Evolutionary conservation across 352 stramenopile genomes (phyloP), one percentile per base, ranked within the genome.

Genomic region (Globisporangium yorkense): DNA sequence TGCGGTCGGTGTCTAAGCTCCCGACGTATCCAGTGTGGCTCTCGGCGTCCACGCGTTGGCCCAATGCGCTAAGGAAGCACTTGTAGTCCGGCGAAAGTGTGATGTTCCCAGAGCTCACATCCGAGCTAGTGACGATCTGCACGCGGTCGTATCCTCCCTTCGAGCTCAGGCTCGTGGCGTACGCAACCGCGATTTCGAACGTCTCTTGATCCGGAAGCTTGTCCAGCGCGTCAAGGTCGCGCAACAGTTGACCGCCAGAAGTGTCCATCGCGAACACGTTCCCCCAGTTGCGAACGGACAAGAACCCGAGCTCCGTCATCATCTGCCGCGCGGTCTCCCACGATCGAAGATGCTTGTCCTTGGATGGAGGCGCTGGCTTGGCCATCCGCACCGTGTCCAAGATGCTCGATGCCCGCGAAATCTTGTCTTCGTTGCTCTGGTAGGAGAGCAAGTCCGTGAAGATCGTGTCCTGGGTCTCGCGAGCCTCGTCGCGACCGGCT

Each of bases 211-310:
- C 81, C 3, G 80, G 74, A 5, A 92, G 73, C 50, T 88, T 83
- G 62, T 95, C 85, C 15, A 95, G 64, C 18, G 67, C 72, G 31
- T 90, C 76, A 12, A 94, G 54, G 24, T 94, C 80, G 27, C 65
- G 61, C 9, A 89, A 59, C 39, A 95, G 67, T n/a, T 84, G 73
- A 0, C 69, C 70, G 51, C 71, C 68, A 0, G 68, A 59, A 5
- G 78, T 67, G 61, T 86, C 73, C 80, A 95, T 91, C 1, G 82
- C 72, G 47, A 95, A 92, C 21, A 95, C 67, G 45, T 80, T 84
- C 0, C 85, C 85, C 85, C 85, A 95, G 40, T 90, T 92, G n/a
- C 77, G 77, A 5, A 95, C 78, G 0, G 83, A 92, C 8, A 93
- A 57, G 24, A 95, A 92, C 4, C 85, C 83, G 3, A 93, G 63